Conservation (phyloP, 805 yeast species). For the Metschnikowia picachoensis region DNA sequence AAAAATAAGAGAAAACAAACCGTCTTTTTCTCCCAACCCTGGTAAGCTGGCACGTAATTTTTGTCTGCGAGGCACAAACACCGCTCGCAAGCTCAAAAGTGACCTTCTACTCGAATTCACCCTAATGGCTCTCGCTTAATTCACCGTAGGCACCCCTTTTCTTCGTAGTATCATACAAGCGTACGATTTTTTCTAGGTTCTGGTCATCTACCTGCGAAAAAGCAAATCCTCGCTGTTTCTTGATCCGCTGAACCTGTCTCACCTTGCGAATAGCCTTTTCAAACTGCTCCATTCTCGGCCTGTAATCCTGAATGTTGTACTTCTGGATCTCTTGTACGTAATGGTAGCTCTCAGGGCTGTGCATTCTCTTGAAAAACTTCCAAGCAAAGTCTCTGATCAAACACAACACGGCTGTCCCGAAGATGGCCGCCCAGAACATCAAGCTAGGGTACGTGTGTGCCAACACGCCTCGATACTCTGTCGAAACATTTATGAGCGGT, state of each 20-base stretch:
- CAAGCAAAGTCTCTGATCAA: constrained; percentile 84
- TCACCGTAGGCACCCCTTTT: constrained; percentile 70
- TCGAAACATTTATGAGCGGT: constrained; percentile 76
- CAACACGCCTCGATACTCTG: constrained; percentile 79
- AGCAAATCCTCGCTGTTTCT: constrained; percentile 97
- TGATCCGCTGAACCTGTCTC: constrained; percentile 96
- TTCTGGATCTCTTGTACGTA: constrained; percentile 96
- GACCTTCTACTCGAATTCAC: too few species aligned
- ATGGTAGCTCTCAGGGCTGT: constrained; percentile 88
- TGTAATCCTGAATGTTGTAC: constrained; percentile 84
- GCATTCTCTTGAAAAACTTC: constrained; percentile 92
- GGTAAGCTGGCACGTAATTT: too few species aligned
- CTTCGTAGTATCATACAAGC: constrained; percentile 94
- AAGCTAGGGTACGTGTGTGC: constrained; percentile 71
- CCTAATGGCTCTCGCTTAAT: constrained; percentile 25
- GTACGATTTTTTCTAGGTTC: constrained; percentile 85
- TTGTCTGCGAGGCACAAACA: too few species aligned
- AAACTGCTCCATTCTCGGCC: constrained; percentile 96
- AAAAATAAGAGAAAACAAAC: too few species aligned
- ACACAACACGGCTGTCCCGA: constrained; percentile 75
- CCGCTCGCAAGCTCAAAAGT: too few species aligned
- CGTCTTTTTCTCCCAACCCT: too few species aligned
- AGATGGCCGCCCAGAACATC: constrained; percentile 77
- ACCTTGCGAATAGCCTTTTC: constrained; percentile 96
- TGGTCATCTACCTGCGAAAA: constrained; percentile 89